A percentile compares a stretch with the other conserved stretches of the same genome.
Evolutionary conservation across 768 basidiomycete genomes (phyloP).

Genomic region (Hypholoma fasciculare): DNA sequence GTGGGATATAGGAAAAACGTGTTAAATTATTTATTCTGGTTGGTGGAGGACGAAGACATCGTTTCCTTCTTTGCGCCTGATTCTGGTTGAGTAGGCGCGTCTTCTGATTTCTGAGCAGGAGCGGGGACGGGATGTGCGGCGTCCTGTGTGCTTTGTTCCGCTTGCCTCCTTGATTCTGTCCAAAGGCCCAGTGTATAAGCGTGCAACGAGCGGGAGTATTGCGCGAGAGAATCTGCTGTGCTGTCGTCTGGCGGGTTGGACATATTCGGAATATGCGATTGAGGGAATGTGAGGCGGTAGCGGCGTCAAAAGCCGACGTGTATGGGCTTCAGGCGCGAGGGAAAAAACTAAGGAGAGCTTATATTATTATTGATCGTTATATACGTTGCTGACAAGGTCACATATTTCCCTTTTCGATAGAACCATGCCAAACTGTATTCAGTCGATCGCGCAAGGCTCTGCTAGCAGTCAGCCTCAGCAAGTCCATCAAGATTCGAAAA

Average conservation of each 20-base stretch:
- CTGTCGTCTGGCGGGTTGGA: conserved; percentile 19
- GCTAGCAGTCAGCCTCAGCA: no score
- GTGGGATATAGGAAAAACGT: background rate
- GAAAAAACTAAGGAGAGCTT: conserved; percentile 1
- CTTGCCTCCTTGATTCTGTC: conserved; percentile 62
- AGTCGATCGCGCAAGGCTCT: no score
- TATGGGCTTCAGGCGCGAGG: conserved; percentile 9
- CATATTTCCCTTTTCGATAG: conserved; percentile 4
- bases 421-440: background rate
- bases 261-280: conserved; percentile 8
- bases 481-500: no score
- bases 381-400: conserved; percentile 17
- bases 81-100: background rate
- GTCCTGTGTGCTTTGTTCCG: conserved; percentile 47
- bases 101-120: background rate
- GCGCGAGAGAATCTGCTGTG: conserved; percentile 41
- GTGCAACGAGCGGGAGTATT: conserved; percentile 66
- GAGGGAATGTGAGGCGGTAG: background rate
- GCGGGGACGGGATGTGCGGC: conserved; percentile 18
- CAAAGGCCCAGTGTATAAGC: conserved; percentile 68
- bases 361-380: conserved; percentile 14
- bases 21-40: background rate
- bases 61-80: background rate
- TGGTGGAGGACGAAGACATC: background rate
- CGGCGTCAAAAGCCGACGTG: conserved; percentile 6